These are phyloP conservation scores for Clathrus columnatus DNA, from an alignment of 768 basidiomycete genomes.

Conservation along the genomic window DNA sequence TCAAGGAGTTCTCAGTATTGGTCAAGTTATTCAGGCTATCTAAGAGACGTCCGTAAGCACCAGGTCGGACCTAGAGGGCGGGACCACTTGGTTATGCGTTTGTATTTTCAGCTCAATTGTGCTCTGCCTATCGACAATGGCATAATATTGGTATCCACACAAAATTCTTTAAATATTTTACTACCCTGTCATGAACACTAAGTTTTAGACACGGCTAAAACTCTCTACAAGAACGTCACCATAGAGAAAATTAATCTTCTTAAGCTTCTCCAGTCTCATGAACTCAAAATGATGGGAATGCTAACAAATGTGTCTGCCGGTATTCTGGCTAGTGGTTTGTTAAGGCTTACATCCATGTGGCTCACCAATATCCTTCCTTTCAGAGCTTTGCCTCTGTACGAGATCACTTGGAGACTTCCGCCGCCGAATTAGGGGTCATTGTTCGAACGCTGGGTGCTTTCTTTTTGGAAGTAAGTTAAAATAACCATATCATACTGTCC, in stretches of 20 bases:
- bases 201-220: slow-evolving; percentile 46
- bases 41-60: slow-evolving; percentile 65
- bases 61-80: background rate
- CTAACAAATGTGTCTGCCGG: background rate
- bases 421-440: background rate
- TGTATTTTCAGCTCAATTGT: slow-evolving; percentile 52
- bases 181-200: background rate
- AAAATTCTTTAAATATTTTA: background rate
- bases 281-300: slow-evolving; percentile 17
- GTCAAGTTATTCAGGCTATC: slow-evolving; percentile 80
- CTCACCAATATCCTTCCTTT: background rate
- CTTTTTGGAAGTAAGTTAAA: background rate
- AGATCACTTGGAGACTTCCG: background rate
- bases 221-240: slow-evolving; percentile 59
- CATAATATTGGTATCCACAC: slow-evolving; percentile 58
- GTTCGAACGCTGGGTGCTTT: background rate
- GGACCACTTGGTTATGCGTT: background rate
- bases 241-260: slow-evolving; percentile 47
- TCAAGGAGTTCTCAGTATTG: slow-evolving; percentile 75
- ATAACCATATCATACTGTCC: background rate
- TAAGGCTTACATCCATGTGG: background rate
- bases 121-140: slow-evolving; percentile 65
- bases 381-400: background rate
- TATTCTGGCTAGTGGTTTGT: background rate
- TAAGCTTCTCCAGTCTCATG: slow-evolving; percentile 35